Base-by-base conservation (phyloP, 2,329 filamentous ascomycete species). In the Xenosphaeropsis pyriputrescens region DNA sequence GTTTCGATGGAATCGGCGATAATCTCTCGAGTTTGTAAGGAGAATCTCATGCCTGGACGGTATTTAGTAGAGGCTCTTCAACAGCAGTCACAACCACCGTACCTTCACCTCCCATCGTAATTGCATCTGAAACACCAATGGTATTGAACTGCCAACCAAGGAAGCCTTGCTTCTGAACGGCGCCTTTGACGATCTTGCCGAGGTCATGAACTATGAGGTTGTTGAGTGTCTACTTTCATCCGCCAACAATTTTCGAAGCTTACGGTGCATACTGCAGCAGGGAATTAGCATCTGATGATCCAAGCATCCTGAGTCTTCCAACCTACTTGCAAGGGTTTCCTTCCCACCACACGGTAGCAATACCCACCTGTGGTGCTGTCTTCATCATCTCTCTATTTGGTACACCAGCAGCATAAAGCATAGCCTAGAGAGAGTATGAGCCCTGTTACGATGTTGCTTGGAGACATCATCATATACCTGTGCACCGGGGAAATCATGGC, bases 311-410 rank as follows among this genome's bases (percentile, higher is more conserved):
- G 34, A 11, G n/a, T n/a, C 14, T 36, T 32, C 33, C 26, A 13
- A 69, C 78, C 62, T 60, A 84, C 79, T 94, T 94, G 75, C 88
- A 95, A 29, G 89, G 85, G 56, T 95, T 95, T 18, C 89, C 89
- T 60, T 95, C 86, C 88, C 88, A 96, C 88, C 88, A 95, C 4
- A 95, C 84, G 5, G 82, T 86, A 6, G 86, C 81, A 53, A 95
- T 75, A 41, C 89, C 89, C 18, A 96, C 83, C 45, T 96, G 89
- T 11, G 89, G 85, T 38, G 82, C 81, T 40, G 72, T 89, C 61
- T 89, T 88, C 84, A 96, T 93, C 52, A 79, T 75, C 39, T 91
- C 68, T 50, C 75, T 70, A 53, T 85, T 74, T 2, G 86, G 84
- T 26, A 96, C 82, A 17, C 89, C 89, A 7, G 89, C 86, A 12